Conservation (phyloP, 345 rosid genomes). For the Gossypium raimondii region DNA sequence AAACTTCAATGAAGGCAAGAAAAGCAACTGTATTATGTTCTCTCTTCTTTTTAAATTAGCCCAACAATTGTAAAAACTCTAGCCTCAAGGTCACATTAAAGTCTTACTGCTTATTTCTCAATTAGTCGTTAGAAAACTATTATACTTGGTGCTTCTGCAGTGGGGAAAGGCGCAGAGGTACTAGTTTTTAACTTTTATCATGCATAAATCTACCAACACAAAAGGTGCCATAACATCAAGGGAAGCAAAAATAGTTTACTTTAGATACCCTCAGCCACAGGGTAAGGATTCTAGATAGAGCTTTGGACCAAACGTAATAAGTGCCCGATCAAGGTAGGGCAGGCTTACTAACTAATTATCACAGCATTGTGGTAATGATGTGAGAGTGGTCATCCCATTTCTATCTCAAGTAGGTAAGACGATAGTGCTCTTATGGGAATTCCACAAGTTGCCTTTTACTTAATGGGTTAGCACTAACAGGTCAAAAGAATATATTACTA, state of each 20-base stretch:
- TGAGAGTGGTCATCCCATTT: no score
- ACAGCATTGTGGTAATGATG: no score
- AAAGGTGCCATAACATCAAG: background rate
- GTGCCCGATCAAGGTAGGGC: slow-evolving; percentile 5
- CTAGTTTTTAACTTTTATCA: background rate
- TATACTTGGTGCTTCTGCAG: background rate
- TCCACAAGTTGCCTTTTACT: no score
- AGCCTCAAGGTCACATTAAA: no score
- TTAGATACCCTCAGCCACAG: background rate
- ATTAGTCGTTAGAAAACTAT: background rate
- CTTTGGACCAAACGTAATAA: background rate
- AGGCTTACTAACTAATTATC: no score
- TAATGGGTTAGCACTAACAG: background rate
- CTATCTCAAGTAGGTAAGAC: no score
- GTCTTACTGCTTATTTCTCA: no score
- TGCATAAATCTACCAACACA: slow-evolving; percentile 8
- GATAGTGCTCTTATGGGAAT: no score
- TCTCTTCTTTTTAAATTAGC: no score
- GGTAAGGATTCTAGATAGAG: slow-evolving; percentile 1
- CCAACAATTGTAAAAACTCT: no score
- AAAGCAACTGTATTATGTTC: no score
- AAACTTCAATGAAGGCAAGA: no score
- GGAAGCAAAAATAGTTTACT: background rate
- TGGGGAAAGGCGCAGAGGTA: background rate
- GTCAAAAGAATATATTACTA: background rate